Conservation (phyloP, 2,329 filamentous ascomycete species). For the Cryphonectria naterciae region DNA sequence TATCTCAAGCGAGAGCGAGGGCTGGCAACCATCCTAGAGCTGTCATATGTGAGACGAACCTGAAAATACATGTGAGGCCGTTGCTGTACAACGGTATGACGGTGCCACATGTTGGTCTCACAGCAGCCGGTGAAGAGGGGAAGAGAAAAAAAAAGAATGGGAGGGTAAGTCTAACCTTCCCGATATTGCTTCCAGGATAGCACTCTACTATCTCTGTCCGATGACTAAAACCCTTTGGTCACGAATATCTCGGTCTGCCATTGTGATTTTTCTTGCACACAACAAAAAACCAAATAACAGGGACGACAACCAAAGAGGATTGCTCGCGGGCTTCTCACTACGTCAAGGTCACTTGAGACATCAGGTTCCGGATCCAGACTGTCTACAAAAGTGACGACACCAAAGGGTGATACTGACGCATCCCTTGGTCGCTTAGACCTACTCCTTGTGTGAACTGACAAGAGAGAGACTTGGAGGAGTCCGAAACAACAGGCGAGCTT, state of each 20-base stretch:
- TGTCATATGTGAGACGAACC: conserved; percentile 14
- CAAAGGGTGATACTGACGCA: not conserved
- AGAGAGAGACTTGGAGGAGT: not conserved
- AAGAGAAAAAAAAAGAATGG: not conserved
- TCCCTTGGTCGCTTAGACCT: not conserved
- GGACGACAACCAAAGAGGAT: not conserved
- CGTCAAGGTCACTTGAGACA: not conserved
- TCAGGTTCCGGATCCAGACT: not conserved
- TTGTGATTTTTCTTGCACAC: not conserved
- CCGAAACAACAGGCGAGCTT: not conserved
- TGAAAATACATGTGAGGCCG: not conserved
- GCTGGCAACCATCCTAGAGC: conserved; percentile 7
- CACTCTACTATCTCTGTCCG: not conserved
- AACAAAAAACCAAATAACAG: no score
- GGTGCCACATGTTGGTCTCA: conserved; percentile 19
- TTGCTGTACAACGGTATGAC: conserved; percentile 3
- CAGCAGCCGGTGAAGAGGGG: conserved; percentile 18
- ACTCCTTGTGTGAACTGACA: not conserved
- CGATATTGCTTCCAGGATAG: not conserved
- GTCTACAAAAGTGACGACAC: conserved; percentile 13
- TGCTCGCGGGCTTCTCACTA: not conserved
- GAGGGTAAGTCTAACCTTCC: not conserved
- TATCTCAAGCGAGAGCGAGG: conserved; percentile 11
- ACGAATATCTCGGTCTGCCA: not conserved
- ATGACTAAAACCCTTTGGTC: not conserved